Conservation (phyloP, 2,329 filamentous ascomycete species). For the Cadophora luteo-olivacea region DNA sequence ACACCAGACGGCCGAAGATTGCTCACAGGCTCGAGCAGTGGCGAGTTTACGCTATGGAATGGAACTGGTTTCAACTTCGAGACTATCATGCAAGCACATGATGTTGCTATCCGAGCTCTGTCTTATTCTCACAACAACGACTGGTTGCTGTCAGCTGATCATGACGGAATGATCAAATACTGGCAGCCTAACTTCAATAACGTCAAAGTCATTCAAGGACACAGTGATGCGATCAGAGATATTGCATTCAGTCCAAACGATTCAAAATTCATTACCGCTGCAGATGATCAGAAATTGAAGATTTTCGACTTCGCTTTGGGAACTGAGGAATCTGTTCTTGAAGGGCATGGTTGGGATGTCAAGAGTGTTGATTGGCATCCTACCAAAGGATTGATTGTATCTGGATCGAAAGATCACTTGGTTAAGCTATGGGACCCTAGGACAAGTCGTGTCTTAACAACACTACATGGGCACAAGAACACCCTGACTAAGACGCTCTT, state of each 20-base stretch:
- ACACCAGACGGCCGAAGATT: constrained; percentile 93
- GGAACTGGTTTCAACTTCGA: constrained; percentile 99
- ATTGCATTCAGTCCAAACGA: constrained; percentile 94
- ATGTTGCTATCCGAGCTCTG: constrained; percentile 81
- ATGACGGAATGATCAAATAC: constrained; percentile 95
- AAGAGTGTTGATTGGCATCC: constrained; percentile 99
- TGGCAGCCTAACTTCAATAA: constrained; percentile 99
- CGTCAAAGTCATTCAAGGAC: constrained; percentile 91
- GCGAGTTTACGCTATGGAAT: constrained; percentile 98
- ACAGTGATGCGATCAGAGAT: constrained; percentile 88
- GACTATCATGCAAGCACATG: constrained; percentile 98
- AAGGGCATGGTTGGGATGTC: constrained; percentile 97
- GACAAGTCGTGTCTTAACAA: constrained; percentile 86
- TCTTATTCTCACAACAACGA: constrained; percentile 95
- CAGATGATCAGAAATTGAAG: constrained; percentile 90
- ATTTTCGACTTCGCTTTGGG: constrained; percentile 96
- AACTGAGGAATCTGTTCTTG: constrained; percentile 80
- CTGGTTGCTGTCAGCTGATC: constrained; percentile 95
- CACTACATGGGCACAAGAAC: constrained; percentile 95
- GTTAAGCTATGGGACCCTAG: constrained; percentile 99
- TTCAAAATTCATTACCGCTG: constrained; percentile 93
- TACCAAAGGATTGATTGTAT: constrained; percentile 90
- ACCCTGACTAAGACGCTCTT: constrained; percentile 94
- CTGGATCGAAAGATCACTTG: constrained; percentile 95
- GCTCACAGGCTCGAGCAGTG: constrained; percentile 92